Conservation (phyloP, 768 basidiomycete species). For the Mycena polygramma region DNA sequence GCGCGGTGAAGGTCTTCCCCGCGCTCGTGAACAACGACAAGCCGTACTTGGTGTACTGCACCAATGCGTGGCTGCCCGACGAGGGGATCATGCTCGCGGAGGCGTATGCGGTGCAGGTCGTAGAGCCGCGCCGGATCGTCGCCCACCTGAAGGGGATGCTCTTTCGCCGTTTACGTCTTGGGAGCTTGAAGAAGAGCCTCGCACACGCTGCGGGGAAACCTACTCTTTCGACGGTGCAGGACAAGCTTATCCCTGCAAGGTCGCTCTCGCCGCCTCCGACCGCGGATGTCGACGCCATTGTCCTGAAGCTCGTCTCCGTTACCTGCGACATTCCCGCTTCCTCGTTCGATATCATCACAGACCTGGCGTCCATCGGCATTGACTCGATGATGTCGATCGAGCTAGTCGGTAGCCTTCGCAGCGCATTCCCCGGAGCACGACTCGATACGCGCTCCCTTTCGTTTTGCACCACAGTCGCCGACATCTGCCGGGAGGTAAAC, state of each 20-base stretch:
- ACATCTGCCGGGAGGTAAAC: slow-evolving; percentile 49
- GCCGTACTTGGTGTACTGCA: slow-evolving; percentile 67
- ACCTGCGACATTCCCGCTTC: slow-evolving; percentile 51
- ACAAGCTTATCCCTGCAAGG: too few species aligned
- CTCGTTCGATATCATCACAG: background rate
- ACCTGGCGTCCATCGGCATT: slow-evolving; percentile 66
- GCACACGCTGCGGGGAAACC: slow-evolving; percentile 46
- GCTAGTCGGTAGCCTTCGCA: slow-evolving; percentile 54
- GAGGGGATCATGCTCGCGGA: slow-evolving; percentile 64
- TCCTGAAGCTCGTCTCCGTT: slow-evolving; percentile 56
- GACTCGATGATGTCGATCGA: slow-evolving; percentile 78
- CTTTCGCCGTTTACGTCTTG: slow-evolving; percentile 69
- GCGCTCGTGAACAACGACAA: slow-evolving; percentile 54
- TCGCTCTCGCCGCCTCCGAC: slow-evolving; percentile 14
- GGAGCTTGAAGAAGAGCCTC: slow-evolving; percentile 63
- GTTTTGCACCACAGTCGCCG: slow-evolving; percentile 51
- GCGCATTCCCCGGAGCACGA: slow-evolving; percentile 48
- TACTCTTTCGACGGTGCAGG: background rate
- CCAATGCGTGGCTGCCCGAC: slow-evolving; percentile 56
- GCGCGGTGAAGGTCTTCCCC: slow-evolving; percentile 61
- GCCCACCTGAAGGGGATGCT: slow-evolving; percentile 69
- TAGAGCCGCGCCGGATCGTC: slow-evolving; percentile 57
- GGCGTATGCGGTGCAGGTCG: slow-evolving; percentile 61
- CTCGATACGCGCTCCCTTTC: slow-evolving; percentile 49
- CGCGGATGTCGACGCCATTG: slow-evolving; percentile 43